These are phyloP conservation scores for Yamadazyma laniorum DNA, from an alignment of 805 yeast species.

Conservation along the genomic window DNA sequence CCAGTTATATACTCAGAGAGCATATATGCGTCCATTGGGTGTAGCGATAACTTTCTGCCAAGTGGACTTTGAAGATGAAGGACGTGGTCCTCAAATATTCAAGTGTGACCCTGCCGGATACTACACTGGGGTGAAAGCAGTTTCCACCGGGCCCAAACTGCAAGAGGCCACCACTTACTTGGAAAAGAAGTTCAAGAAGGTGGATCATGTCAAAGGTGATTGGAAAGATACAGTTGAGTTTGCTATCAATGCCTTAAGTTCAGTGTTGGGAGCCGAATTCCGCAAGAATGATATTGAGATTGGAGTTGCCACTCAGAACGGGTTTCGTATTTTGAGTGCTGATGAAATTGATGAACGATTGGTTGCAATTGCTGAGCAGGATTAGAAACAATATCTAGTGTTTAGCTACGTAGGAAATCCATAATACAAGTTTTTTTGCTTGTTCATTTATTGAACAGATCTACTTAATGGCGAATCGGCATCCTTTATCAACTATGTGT, in stretches of 20 bases:
- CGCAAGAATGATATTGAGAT: slow-evolving; percentile 91
- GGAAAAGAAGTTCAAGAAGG: slow-evolving; percentile 83
- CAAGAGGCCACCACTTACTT: slow-evolving; percentile 89
- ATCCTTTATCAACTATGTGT: too few species aligned
- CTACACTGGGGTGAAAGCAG: slow-evolving; percentile 85
- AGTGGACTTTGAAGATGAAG: slow-evolving; percentile 69
- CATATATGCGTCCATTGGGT: slow-evolving; percentile 97
- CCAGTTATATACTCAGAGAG: slow-evolving; percentile 95
- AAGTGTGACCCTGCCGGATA: slow-evolving; percentile 98
- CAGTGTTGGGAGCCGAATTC: slow-evolving; percentile 88
- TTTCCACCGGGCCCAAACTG: slow-evolving; percentile 95
- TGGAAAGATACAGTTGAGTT: slow-evolving; percentile 89
- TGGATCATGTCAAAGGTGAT: slow-evolving; percentile 67
- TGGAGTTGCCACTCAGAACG: slow-evolving; percentile 77
- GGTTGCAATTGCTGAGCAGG: slow-evolving; percentile 94
- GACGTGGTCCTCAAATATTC: slow-evolving; percentile 81
- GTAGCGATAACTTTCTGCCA: slow-evolving; percentile 87
- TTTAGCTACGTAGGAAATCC: too few species aligned
- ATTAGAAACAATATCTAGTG: too few species aligned
- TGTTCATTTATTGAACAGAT: too few species aligned
- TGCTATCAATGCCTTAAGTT: slow-evolving; percentile 82
- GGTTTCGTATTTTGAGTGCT: slow-evolving; percentile 68
- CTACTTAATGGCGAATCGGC: too few species aligned
- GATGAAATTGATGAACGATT: slow-evolving; percentile 95
- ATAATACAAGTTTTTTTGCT: too few species aligned